Evolutionary conservation across 495 filamentous ascomycete species (phyloP), one percentile per base, ranked within the genome.

Genomic region (Apodospora peruviana): DNA sequence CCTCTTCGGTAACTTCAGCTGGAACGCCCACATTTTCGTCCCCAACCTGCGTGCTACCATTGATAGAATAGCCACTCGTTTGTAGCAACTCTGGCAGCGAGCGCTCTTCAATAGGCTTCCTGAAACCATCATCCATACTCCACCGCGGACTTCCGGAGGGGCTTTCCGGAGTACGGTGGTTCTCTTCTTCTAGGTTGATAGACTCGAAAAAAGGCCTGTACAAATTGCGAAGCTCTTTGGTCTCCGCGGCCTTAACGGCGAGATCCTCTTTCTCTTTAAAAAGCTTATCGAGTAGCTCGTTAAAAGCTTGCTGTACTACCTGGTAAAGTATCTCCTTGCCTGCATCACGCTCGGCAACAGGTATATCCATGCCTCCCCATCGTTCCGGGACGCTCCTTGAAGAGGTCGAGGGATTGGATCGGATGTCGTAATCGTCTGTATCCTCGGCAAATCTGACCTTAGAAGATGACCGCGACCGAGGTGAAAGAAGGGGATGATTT

Each of bases 281-380:
- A 0, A 98, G 71, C 9, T 82, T 72, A 61, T 96, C 88, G 4
- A 98, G 78, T 3, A 97, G 71, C 63, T 97, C 90, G 59, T 96
- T 96, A 64, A 95, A 85, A 1, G 86, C 89, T 59, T 95, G 84
- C 58, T 95, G 88, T 0, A 86, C 87, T 16, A 91, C 82, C 59
- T 95, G 88, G 58, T 93, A 96, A 5, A 97, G 71, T 14, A 95
- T 81, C 58, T 97, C 93, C 53, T 86, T 88, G 24, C 89, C 89
- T 7, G 86, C 80, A 58, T 95, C 90, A 53, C 72, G 76, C 57
- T 95, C 91, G 14, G 82, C 81, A 42, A 88, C 86, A 8, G 87
- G 86, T 11, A 88, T 84, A 52, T 90, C 87, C 57, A 87, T 87
- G 8, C 82, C 88, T 29, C 83, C 88, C 88, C 87, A 91, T 32